Evolutionary conservation across 2,329 filamentous ascomycete species (phyloP), one percentile per base, ranked within the genome.

Genomic region (Alternaria burnsii): DNA sequence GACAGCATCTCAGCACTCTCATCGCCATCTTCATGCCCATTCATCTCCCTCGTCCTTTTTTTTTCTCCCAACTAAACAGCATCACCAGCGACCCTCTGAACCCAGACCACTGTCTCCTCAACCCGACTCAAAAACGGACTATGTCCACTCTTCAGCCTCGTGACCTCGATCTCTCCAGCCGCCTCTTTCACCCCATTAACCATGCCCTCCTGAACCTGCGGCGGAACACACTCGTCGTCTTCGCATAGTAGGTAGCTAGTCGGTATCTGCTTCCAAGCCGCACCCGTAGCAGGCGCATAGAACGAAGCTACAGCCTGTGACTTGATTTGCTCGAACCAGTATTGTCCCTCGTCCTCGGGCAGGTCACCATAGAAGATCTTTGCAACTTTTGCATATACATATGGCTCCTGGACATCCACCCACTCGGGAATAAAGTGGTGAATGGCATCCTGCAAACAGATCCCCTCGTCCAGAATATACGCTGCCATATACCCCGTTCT

Each of bases 51-150:
- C 38, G 9, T 20, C n/a, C n/a, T 40, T 9, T 11, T 18, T 18
- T 38, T 9, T 11, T 20, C 20, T 14, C 32, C 14, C 32, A 30
- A 16, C 24, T 41, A 47, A 2, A 52, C 6, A 12, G 28, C 28
- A 47, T 59, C 73, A 55, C 65, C 76, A 57, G 68, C 61, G 16
- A 71, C 71, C 51, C 64, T 59, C 58, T 65, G 57, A 47, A 82
- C 67, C 58, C 74, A 72, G 14, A 61, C 67, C 4, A 75, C 79
- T 52, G 77, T 67, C 48, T 72, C 72, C 46, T 72, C 73, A 0
- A 78, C 75, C 67, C 69, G 75, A 34, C 76, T 79, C 64, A 82
- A 58, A 62, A 81, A 83, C 18, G 80, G 81, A 63, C 77, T 80
- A 65, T 83, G 81, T 1, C 77, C 74, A 14, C 65, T 67, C 57